Base-by-base conservation (phyloP, 2,329 filamentous ascomycete genomes). In the Lecanicillium sp. region DNA sequence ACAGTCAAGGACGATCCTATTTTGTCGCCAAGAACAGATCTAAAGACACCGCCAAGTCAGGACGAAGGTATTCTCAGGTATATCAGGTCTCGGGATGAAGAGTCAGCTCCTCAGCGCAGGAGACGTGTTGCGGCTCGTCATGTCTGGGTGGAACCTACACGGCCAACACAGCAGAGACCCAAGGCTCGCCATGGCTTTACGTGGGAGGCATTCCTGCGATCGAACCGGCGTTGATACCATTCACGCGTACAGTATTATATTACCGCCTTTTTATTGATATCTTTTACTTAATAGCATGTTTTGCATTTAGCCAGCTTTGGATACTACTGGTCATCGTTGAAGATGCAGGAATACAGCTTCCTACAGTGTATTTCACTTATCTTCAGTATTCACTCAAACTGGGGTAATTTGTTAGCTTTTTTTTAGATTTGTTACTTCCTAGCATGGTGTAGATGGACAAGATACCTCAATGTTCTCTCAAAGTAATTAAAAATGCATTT, bases 1-100 rank as follows among this genome's bases (percentile, higher is more conserved):
- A 66, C 64, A 8, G 46, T 54, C 4, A 58, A 56, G 37, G 57
- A 65, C 16, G 64, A 67, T 20, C 60, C 60, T 0, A 54, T 65
- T 13, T 30, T 67, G 13, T 49, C 51, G 25, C 49, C 48, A 1
- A 49, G 50, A 16, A 54, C 44, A 28, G 50, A 54, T 14, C 39
- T 46, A 1, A 51, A 48, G 9, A 38, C 58, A 20, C 64, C 64
- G 7, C 63, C 64, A 5, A 67, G 63, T 29, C 64, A 67, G 42
- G 59, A 67, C 27, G 49, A 47, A 4, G 47, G 43, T 6, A 52
- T 64, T 9, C 52, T 59, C 45, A 54, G 43, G 14, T 52, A 55
- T 28, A 46, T 61, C 31, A 41, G 27, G 4, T 29, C 29, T 11
- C 40, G 38, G 9, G 36, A 36, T 4, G 29, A 43, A n/a, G 29